phyloP scores from a whole-genome alignment of 2,329 filamentous ascomycete genomes.

The Orbilia quercus region DNA sequence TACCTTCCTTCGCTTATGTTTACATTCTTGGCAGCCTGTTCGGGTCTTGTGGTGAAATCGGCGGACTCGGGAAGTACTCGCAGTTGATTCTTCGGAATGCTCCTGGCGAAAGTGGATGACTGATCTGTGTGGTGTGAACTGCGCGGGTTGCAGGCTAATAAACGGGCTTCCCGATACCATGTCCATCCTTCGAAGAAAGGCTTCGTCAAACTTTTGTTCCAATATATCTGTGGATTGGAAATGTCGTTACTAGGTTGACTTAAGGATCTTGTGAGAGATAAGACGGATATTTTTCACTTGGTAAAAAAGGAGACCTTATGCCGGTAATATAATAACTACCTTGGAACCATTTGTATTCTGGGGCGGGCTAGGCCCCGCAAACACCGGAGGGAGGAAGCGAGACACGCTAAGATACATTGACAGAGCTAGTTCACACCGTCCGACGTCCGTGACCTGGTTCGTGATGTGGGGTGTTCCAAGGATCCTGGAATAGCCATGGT shows the following conservation, averaged over 20 bases:
- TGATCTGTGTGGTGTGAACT: slow-evolving; percentile 30
- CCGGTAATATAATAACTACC: too few relatives aligned
- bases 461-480: too few relatives aligned
- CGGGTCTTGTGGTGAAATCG: slow-evolving; percentile 52
- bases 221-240: background rate
- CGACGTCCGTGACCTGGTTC: too few relatives aligned
- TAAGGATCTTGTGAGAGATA: too few relatives aligned
- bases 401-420: slow-evolving; percentile 12
- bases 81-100: slow-evolving; percentile 27
- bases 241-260: background rate
- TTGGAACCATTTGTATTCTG: too few relatives aligned
- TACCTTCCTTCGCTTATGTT: slow-evolving; percentile 55
- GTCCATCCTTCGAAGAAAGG: slow-evolving; percentile 14
- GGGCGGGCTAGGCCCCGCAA: too few relatives aligned
- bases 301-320: too few relatives aligned
- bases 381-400: slow-evolving; percentile 13
- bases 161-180: slow-evolving; percentile 38
- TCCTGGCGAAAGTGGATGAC: slow-evolving; percentile 51
- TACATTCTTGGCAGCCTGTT: slow-evolving; percentile 49
- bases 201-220: background rate
- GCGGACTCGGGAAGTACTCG: slow-evolving; percentile 23
- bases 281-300: too few relatives aligned
- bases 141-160: slow-evolving; percentile 32
- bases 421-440: too few relatives aligned
- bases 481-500: too few relatives aligned